These are phyloP conservation scores for Vickermania spadyakhi DNA, from an alignment of 208 protist species.

Conservation along the genomic window DNA sequence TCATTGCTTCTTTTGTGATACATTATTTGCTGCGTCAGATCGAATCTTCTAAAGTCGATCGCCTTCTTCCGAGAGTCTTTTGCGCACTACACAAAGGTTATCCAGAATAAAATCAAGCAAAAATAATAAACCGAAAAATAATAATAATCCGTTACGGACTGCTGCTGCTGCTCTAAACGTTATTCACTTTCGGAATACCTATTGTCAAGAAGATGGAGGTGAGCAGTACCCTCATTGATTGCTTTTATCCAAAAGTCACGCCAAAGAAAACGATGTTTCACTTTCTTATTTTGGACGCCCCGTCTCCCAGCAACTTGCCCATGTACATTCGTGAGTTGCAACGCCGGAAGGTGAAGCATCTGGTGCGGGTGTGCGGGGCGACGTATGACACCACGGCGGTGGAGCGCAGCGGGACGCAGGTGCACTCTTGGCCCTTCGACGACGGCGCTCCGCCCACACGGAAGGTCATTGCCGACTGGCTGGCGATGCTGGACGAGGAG, in stretches of 20 bases:
- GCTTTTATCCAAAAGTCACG: conserved; percentile 33
- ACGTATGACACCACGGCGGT: conserved; percentile 69
- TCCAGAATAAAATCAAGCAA: too few species aligned
- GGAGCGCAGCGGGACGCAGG: conserved; percentile 57
- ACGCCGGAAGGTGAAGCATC: conserved; percentile 58
- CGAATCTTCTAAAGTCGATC: too few species aligned
- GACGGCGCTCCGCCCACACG: conserved; percentile 83
- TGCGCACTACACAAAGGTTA: too few species aligned
- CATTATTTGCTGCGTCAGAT: too few species aligned
- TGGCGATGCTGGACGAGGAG: conserved; percentile 68
- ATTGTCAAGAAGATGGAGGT: conserved; percentile 66
- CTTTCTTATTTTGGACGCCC: conserved; percentile 84
- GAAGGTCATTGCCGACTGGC: conserved; percentile 73
- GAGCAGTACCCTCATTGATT: conserved; percentile 78
- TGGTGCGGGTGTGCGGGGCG: conserved; percentile 81
- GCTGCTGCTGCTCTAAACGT: too few species aligned
- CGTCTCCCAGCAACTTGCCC: conserved; percentile 76
- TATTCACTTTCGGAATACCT: too few species aligned
- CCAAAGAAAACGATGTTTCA: conserved; percentile 33
- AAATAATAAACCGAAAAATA: too few species aligned
- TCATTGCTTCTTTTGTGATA: too few species aligned
- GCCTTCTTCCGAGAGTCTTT: too few species aligned
- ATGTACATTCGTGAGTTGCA: conserved; percentile 88
- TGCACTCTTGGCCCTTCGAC: conserved; percentile 86
- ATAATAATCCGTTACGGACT: too few species aligned